Evolutionary conservation across 805 yeast genomes (phyloP).

Genomic region (Cyberlindnera misumaiensis): DNA sequence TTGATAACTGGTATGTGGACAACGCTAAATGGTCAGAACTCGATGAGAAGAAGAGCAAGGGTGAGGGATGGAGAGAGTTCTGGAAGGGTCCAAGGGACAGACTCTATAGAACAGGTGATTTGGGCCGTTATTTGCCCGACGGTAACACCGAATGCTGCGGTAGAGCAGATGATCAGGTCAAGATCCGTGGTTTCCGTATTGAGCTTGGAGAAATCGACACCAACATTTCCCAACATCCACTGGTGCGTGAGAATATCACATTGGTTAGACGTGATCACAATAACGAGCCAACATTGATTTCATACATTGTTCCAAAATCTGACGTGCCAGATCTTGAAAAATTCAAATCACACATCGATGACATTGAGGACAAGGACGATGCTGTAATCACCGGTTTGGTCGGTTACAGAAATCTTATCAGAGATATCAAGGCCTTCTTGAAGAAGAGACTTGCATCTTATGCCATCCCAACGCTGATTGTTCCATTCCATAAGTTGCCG

Average conservation of each 20-base stretch:
- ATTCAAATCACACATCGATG: slow-evolving; percentile 35
- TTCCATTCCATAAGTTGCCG: slow-evolving; percentile 81
- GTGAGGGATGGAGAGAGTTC: slow-evolving; percentile 59
- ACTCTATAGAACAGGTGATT: slow-evolving; percentile 92
- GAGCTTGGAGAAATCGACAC: slow-evolving; percentile 98
- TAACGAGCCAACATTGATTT: slow-evolving; percentile 85
- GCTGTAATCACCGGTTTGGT: slow-evolving; percentile 75
- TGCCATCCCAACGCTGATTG: slow-evolving; percentile 88
- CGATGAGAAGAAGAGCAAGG: slow-evolving; percentile 40
- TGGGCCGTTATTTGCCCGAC: slow-evolving; percentile 93
- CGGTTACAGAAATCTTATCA: slow-evolving; percentile 66
- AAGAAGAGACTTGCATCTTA: slow-evolving; percentile 87
- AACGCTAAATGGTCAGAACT: slow-evolving; percentile 53
- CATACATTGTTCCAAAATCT: slow-evolving; percentile 83
- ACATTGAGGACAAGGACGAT: slow-evolving; percentile 40
- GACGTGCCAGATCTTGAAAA: slow-evolving; percentile 41
- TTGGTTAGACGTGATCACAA: slow-evolving; percentile 87
- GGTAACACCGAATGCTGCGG: slow-evolving; percentile 98
- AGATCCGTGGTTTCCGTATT: slow-evolving; percentile 96
- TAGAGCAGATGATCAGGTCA: slow-evolving; percentile 97
- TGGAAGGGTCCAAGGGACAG: slow-evolving; percentile 97
- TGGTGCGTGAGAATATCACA: slow-evolving; percentile 89
- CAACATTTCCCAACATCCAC: slow-evolving; percentile 87
- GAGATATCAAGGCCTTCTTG: slow-evolving; percentile 73
- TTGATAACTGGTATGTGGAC: slow-evolving; percentile 85